Evolutionary conservation across 2,329 filamentous ascomycete species (phyloP), one percentile per base, ranked within the genome.

Genomic region (Aspergillus sergii): DNA sequence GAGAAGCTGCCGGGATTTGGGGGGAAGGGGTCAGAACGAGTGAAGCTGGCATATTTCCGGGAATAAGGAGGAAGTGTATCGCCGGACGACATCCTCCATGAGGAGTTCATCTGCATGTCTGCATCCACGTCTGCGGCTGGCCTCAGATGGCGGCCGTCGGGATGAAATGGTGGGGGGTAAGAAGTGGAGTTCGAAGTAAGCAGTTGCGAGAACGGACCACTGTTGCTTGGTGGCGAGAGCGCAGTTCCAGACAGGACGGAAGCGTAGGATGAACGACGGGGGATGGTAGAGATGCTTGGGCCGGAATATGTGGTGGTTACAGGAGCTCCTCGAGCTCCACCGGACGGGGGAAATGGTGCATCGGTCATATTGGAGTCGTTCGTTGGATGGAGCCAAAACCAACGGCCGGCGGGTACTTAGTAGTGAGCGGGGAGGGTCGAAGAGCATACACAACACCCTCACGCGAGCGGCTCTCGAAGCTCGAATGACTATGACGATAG

Each of bases 181-280:
- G 74, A 77, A 61, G 73, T 73, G 62, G 73, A 74, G 60, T 69
- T 69, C 55, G 70, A 66, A 64, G 85, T 86, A 66, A 86, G 76
- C 39, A 89, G 80, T 69, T 88, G 84, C 4, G 85, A 84, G 71
- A 85, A 85, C 65, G 80, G 82, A 68, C 78, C 79, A 58, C 75
- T 71, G 73, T 73, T 73, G 66, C 73, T 73, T 69, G 76, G 75
- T 48, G 75, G 73, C 61, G 76, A 77, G 64, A 76, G 63, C 60
- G 79, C 76, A 68, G 80, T 81, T 56, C 85, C 86, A 59, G 85
- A 84, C 62, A 86, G 82, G 63, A 88, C 85, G 30, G 86, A 88
- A 69, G 87, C 86, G 78, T 88, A 88, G 58, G 87, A 89, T 48
- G 84, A 85, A 68, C 86, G 81, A 73, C 85, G 82, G 69, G 79